Conservation (phyloP, 2,329 filamentous ascomycete species). For the Trichoderma brevicompactum region DNA sequence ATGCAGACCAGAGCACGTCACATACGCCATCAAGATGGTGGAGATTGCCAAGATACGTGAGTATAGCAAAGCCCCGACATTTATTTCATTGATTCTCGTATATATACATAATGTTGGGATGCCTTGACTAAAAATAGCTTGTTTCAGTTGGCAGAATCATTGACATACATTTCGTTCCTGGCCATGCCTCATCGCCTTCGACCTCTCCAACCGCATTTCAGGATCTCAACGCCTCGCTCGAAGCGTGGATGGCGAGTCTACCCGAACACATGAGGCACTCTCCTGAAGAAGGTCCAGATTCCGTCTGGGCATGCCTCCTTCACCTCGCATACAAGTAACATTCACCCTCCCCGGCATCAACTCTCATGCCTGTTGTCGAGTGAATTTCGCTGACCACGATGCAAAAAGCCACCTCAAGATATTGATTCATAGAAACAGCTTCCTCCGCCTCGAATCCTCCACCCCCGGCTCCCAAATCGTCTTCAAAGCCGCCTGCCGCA, state of each 20-base stretch:
- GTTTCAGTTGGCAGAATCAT: conserved; percentile 42
- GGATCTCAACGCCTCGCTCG: conserved; percentile 39
- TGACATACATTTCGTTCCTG: conserved; percentile 45
- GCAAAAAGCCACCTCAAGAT: conserved; percentile 42
- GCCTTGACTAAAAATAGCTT: neutral
- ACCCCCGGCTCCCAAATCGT: conserved; percentile 39
- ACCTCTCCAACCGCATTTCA: conserved; percentile 21
- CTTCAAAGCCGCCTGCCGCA: conserved; percentile 41
- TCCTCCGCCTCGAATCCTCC: conserved; percentile 38
- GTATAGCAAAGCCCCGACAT: conserved; percentile 13
- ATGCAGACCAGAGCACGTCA: conserved; percentile 41
- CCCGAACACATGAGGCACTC: conserved; percentile 39
- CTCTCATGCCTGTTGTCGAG: no score
- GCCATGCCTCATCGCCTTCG: conserved; percentile 35
- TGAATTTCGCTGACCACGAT: neutral
- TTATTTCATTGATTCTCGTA: neutral
- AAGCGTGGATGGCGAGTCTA: conserved; percentile 43
- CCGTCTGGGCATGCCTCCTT: conserved; percentile 44
- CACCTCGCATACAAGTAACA: conserved; percentile 46
- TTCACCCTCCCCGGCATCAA: neutral
- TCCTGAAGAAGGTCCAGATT: conserved; percentile 41
- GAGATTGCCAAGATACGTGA: conserved; percentile 43
- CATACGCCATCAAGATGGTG: conserved; percentile 46
- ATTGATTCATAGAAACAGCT: conserved; percentile 43
- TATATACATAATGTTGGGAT: neutral